Percentiles rank a stretch among this genome's conserved stretches.
These are phyloP conservation scores for Penicillium rolfsii DNA, from an alignment of 2,329 filamentous ascomycete genomes.

Conservation along the genomic window DNA sequence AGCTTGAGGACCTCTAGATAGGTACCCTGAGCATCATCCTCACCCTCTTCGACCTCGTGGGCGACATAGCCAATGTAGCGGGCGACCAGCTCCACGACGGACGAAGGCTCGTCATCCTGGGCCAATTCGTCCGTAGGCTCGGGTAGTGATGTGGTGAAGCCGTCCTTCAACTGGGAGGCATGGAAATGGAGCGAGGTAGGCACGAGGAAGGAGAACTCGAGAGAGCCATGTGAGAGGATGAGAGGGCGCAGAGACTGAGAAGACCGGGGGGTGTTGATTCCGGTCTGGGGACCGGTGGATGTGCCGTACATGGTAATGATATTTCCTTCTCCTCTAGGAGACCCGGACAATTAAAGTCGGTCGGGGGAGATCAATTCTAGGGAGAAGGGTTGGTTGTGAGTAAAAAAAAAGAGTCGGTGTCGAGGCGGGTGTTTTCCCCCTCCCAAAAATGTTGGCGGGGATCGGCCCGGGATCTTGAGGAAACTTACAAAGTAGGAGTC, in stretches of 20 bases:
- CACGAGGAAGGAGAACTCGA: conserved; percentile 95
- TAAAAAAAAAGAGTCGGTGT: not conserved
- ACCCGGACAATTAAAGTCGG: conserved; percentile 19
- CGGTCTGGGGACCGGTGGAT: conserved; percentile 81
- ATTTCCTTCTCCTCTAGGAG: conserved; percentile 13
- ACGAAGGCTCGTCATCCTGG: conserved; percentile 98
- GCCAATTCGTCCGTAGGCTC: conserved; percentile 94
- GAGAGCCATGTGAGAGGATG: conserved; percentile 86
- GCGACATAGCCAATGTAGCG: conserved; percentile 92
- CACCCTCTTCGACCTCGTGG: conserved; percentile 84
- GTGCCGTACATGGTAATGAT: conserved; percentile 77
- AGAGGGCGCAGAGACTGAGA: conserved; percentile 90
- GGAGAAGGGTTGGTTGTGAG: not conserved
- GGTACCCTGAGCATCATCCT: conserved; percentile 84
- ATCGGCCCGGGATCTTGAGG: not conserved
- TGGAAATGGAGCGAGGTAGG: conserved; percentile 96
- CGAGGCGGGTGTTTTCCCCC: conserved; percentile 29
- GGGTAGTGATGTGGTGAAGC: conserved; percentile 82
- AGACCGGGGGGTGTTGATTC: conserved; percentile 93
- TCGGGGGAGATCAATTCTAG: conserved; percentile 15
- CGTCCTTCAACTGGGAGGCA: conserved; percentile 89
- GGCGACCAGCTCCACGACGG: conserved; percentile 86
- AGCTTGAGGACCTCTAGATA: conserved; percentile 93
- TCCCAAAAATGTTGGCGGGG: conserved; percentile 32
- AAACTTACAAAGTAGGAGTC: conserved; percentile 9